phyloP scores from a whole-genome alignment of 2,329 filamentous ascomycete species.

The Verticillium dahliae region DNA sequence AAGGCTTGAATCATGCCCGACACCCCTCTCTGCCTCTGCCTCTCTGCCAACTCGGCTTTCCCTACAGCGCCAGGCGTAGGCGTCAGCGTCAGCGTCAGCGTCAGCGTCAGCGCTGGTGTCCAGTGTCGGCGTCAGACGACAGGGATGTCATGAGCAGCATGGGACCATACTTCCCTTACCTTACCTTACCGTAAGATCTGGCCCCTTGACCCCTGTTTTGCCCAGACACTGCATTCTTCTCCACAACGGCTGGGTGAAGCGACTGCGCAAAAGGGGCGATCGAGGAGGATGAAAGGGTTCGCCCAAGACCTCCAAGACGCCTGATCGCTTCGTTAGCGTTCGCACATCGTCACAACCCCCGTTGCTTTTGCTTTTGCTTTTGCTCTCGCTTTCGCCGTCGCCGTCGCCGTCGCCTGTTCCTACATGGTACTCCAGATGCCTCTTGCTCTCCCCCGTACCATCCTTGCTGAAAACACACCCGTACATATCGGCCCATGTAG shows the following conservation, averaged over 20 bases:
- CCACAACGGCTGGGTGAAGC: background rate
- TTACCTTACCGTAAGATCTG: background rate
- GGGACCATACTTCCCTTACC: background rate
- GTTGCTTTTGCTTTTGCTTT: background rate
- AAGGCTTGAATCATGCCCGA: background rate
- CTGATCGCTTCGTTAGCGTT: background rate
- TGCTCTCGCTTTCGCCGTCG: background rate
- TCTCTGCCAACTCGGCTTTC: background rate
- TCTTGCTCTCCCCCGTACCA: background rate
- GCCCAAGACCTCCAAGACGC: background rate
- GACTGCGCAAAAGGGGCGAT: background rate
- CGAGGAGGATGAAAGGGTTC: background rate
- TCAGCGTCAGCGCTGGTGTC: background rate
- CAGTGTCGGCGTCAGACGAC: background rate
- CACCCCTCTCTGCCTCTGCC: background rate
- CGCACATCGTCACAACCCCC: background rate
- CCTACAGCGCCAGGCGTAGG: background rate
- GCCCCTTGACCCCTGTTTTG: background rate
- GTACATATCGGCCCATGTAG: no score
- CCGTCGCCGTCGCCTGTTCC: background rate
- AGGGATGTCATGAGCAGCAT: background rate
- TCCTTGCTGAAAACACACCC: no score
- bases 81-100: no score
- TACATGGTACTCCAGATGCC: no score
- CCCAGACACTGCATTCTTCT: background rate